Evolutionary conservation across 2,329 filamentous ascomycete genomes (phyloP).

Genomic region (Blumeria hordei): DNA sequence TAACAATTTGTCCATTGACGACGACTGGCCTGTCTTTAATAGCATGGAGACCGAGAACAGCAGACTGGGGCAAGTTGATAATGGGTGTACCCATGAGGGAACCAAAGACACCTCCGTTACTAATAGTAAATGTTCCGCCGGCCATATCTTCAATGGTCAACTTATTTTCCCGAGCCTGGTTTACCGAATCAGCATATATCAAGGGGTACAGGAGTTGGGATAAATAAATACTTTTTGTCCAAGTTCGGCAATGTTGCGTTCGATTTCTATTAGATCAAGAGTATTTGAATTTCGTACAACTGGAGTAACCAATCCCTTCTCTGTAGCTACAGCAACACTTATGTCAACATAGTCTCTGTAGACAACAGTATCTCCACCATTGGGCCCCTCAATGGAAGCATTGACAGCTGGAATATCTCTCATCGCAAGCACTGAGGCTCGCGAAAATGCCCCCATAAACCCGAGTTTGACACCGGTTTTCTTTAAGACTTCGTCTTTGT

Average conservation of each 20-base stretch:
- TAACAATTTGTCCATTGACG: conserved; percentile 81
- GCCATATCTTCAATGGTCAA: conserved; percentile 99
- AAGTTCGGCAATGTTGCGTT: conserved; percentile 74
- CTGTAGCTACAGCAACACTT: conserved; percentile 86
- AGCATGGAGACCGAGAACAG: conserved; percentile 77
- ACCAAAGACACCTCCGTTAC: conserved; percentile 90
- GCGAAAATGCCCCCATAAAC: conserved; percentile 98
- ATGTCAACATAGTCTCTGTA: conserved; percentile 97
- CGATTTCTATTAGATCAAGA: conserved; percentile 71
- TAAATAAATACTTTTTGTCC: conserved; percentile 57
- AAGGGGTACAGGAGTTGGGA: background rate
- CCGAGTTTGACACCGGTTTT: conserved; percentile 93
- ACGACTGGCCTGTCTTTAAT: conserved; percentile 87
- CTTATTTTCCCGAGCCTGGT: conserved; percentile 74
- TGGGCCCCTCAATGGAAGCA: conserved; percentile 86
- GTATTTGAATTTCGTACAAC: conserved; percentile 84
- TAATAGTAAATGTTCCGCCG: conserved; percentile 93
- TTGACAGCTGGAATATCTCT: conserved; percentile 87
- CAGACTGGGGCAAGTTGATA: conserved; percentile 88
- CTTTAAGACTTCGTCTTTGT: conserved; percentile 92
- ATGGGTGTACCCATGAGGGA: conserved; percentile 95
- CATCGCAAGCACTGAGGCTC: conserved; percentile 76
- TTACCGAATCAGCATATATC: background rate
- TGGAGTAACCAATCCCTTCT: conserved; percentile 91
- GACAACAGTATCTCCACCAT: conserved; percentile 89